Evolutionary conservation across 441 rosid species (phyloP).

Genomic region (Gossypium davidsonii): DNA sequence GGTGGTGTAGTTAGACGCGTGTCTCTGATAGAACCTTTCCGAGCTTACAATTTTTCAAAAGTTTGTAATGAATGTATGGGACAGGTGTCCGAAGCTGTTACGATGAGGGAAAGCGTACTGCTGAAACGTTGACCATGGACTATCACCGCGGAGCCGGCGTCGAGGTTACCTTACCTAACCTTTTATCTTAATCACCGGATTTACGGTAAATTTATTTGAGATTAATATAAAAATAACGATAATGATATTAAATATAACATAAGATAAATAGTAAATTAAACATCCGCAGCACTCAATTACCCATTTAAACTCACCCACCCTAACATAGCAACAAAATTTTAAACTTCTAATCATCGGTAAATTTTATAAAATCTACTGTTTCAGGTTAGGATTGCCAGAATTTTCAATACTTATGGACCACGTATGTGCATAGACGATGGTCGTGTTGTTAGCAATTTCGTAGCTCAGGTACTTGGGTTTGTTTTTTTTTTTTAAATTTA

Average conservation of each 20-base stretch:
- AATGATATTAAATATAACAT: accelerated
- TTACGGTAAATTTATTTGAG: accelerated
- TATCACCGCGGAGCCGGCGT: constrained; percentile 85
- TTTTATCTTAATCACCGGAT: too few species aligned
- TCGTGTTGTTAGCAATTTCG: constrained; percentile 90
- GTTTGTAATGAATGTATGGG: not conserved
- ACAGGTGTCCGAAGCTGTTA: constrained; percentile 95
- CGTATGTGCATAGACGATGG: constrained; percentile 93
- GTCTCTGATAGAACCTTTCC: not conserved
- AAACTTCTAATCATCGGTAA: too few species aligned
- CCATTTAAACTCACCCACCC: accelerated
- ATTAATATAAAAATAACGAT: accelerated
- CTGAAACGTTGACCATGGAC: constrained; percentile 92
- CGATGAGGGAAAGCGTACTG: constrained; percentile 92
- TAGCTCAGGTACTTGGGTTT: constrained; percentile 56
- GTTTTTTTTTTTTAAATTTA: not conserved
- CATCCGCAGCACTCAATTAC: accelerated
- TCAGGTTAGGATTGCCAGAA: constrained; percentile 84
- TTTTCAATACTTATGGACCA: constrained; percentile 89
- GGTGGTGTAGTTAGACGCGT: not conserved
- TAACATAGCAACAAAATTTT: too few species aligned
- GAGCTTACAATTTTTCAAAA: not conserved
- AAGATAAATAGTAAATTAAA: too few species aligned
- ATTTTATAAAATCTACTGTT: not conserved
- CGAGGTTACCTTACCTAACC: constrained; percentile 35